Percentiles rank a stretch among this genome's conserved stretches.
Conservation (phyloP, 495 filamentous ascomycete genomes). For the Penicillium parvum region DNA sequence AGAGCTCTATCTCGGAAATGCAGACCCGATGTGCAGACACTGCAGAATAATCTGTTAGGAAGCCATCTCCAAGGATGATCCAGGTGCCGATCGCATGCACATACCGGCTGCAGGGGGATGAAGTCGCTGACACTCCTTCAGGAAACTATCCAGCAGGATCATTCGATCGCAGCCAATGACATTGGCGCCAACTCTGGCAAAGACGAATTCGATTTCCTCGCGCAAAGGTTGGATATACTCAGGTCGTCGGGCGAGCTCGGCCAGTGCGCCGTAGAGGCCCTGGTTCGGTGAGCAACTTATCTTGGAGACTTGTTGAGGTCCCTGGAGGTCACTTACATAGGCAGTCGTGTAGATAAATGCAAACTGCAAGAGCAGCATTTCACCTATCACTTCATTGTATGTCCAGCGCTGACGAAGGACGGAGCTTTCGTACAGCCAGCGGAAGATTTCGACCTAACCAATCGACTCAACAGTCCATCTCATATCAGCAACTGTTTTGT, state of each 20-base stretch:
- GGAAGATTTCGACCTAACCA: constrained; percentile 21
- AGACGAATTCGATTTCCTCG: constrained; percentile 15
- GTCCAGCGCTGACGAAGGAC: constrained; percentile 18
- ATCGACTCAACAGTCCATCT: background rate
- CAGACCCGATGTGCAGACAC: constrained; percentile 27
- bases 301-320: background rate
- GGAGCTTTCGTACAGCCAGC: constrained; percentile 22
- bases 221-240: constrained; percentile 25
- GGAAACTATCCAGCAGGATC: constrained; percentile 24
- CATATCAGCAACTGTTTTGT: background rate
- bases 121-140: constrained; percentile 28
- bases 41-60: constrained; percentile 9
- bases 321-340: constrained; percentile 11
- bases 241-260: constrained; percentile 22
- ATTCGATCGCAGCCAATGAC: constrained; percentile 15
- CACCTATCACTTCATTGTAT: constrained; percentile 23
- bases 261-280: constrained; percentile 20
- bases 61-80: too few species aligned
- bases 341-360: constrained; percentile 27
- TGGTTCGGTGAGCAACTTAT: too few species aligned
- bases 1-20: constrained; percentile 10
- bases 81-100: constrained; percentile 6
- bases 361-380: constrained; percentile 24
- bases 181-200: constrained; percentile 9
- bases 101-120: constrained; percentile 25